Base-by-base conservation (phyloP, 169 alveolate genomes). In the Cryptosporidium sp. region DNA sequence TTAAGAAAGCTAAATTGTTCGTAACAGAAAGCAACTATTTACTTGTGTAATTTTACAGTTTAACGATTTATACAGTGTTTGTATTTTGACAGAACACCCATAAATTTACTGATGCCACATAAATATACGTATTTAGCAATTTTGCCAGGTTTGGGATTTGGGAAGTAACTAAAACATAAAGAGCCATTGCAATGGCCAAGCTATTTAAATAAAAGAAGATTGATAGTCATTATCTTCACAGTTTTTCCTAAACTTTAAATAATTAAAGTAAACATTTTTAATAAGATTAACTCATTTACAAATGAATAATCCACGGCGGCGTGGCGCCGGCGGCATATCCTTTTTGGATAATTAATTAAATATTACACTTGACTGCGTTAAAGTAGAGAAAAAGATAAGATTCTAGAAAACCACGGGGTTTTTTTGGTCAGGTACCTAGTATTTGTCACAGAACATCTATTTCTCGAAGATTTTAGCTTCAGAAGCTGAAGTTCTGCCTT, bases 281-380 rank as follows among this genome's bases (percentile, higher is more conserved):
- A 48, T 16, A 14, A 48, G 23, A 55, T 10, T 55, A 55, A 21
- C 14, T 26, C 67, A n/a, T 55, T 55, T 55, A n/a, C 37, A 52
- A 55, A n/a, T 37, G 31, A 61, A 65, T 33, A 65, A 65, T 65
- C 71, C 71, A 37, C 71, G 52, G 14, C 18, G 67, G 37, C 12
- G 3, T 31, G 50, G 71, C 71, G 71, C 71, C 9, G 71, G 71
- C 71, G 71, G 71, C 29, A 31, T 31, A 55, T 55, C 31, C 9
- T n/a, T 31, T 37, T 33, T 6, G 71, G 51, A 33, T 33, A 65
- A 10, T 14, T 7, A 5, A 59, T 48, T 5, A 7, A 39, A 39
- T 39, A 48, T 59, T 26, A 59, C 23, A 26, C 26, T 65, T 65
- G 71, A 14, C 18, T 21, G 10, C 50, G 6, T 16, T n/a, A n/a